Evolutionary conservation across 2,329 filamentous ascomycete genomes (phyloP).

Genomic region (Clathrospora elynae): DNA sequence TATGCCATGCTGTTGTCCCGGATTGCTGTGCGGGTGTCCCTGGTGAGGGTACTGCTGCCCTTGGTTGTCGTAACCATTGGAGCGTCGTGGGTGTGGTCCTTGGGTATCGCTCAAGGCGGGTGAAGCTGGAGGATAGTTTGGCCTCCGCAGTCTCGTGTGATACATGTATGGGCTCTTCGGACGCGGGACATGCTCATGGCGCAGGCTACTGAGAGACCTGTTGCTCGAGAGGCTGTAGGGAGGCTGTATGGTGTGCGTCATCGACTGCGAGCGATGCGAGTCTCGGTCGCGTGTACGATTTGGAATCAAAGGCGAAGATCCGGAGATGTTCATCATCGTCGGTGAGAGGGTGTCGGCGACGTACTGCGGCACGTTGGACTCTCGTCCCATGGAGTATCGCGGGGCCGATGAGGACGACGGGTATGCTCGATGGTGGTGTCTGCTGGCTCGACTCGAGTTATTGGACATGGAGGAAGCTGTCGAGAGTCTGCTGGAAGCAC

Average conservation of each 20-base stretch:
- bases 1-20: constrained; percentile 3
- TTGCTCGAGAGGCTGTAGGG: constrained; percentile 48
- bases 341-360: constrained; percentile 46
- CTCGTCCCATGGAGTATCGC: constrained; percentile 49
- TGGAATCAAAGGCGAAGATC: constrained; percentile 38
- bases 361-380: constrained; percentile 51
- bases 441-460: constrained; percentile 48
- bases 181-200: constrained; percentile 46
- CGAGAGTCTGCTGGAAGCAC: constrained; percentile 47
- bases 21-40: constrained; percentile 1
- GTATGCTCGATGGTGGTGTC: constrained; percentile 41
- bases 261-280: constrained; percentile 50
- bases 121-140: constrained; percentile 51
- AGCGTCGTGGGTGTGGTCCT: constrained; percentile 24
- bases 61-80: constrained; percentile 21
- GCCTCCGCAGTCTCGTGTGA: constrained; percentile 50
- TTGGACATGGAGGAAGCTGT: constrained; percentile 50
- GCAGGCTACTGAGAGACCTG: constrained; percentile 53
- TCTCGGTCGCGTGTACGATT: constrained; percentile 35
- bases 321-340: constrained; percentile 37
- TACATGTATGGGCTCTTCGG: constrained; percentile 51
- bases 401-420: constrained; percentile 49
- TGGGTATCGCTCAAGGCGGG: constrained; percentile 52
- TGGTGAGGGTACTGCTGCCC: constrained; percentile 11
- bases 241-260: constrained; percentile 44